A percentile compares a stretch with the other conserved stretches of the same genome.
Evolutionary conservation across 768 basidiomycete species (phyloP).

Genomic region (Termitomyces sp.): DNA sequence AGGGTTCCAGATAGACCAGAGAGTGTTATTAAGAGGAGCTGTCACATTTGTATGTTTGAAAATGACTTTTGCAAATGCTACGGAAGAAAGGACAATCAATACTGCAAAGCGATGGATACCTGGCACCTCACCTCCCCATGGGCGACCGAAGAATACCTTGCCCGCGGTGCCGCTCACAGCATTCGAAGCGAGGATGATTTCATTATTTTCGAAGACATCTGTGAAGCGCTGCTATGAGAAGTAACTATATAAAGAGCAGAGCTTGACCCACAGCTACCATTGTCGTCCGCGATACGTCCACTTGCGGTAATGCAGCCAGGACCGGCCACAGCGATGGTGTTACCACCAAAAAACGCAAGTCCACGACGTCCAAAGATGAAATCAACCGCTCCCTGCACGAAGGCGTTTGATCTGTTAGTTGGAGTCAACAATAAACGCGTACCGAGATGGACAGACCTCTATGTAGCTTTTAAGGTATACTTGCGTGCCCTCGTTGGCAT

Average conservation of each 20-base stretch:
- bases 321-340: constrained; percentile 42
- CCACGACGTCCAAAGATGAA: constrained; percentile 48
- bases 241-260: background rate
- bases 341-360: constrained; percentile 44
- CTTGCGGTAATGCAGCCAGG: constrained; percentile 46
- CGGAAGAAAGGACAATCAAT: background rate
- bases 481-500: constrained; percentile 43
- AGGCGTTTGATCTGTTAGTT: background rate
- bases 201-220: constrained; percentile 46
- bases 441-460: constrained; percentile 26
- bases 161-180: constrained; percentile 33
- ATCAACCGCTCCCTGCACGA: constrained; percentile 39
- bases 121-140: constrained; percentile 38
- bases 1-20: constrained; percentile 46
- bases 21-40: constrained; percentile 33
- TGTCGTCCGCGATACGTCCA: constrained; percentile 42
- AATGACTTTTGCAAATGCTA: constrained; percentile 46
- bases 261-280: constrained; percentile 38
- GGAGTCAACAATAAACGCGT: background rate
- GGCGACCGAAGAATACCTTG: constrained; percentile 41
- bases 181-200: constrained; percentile 36
- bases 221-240: background rate
- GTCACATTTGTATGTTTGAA: constrained; percentile 43
- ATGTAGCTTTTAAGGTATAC: constrained; percentile 46
- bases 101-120: too few relatives aligned